Evolutionary conservation across 768 basidiomycete species (phyloP), one percentile per base, ranked within the genome.

Genomic region (Sporobolomyces pararoseus): DNA sequence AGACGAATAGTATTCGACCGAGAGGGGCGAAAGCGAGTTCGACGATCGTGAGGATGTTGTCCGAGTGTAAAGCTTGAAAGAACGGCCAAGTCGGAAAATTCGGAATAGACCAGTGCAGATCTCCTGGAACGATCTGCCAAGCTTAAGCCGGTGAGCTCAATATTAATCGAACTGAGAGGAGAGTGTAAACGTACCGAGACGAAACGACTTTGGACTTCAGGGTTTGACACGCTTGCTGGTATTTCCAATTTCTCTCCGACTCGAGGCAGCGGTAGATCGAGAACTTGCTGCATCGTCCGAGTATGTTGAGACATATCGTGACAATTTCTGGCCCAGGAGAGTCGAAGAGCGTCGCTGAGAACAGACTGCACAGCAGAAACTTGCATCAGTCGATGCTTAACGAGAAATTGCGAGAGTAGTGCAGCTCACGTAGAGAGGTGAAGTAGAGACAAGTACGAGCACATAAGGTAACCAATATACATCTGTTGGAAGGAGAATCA

Each of bases 341-440:
- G 86, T n/a, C 92, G 92, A 51, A 98, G 85, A 77, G 90, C 94
- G 80, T 98, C 94, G 62, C 89, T 85, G 89, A 97, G 91, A 64
- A 95, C 83, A 77, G 94, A 91, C 80, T 94, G 42, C 16, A 21
- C 21, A 51, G 27, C 39, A 46, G 23, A 60, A 9, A 34, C 3
- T 6, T 16, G 29, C 6, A 19, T 68, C 42, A 68, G 32, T 21
- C 27, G 17, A n/a, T 9, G 27, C 23, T 25, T 29, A 10, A 2
- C 2, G 16, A 47, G 13, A 10, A 2, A 14, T 3, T 13, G n/a
- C 4, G 13, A 3, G 7, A 2, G 35, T 7, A n/a, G 37, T 6
- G 12, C 23, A 6, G 21, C 57, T 31, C 25, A 55, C 64, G 60
- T 64, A 68, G 29, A 70, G 37, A 1, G 71, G 68, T 2, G 37